Base-by-base conservation (phyloP, 306 rosid species). In the Quillaja saponaria region DNA sequence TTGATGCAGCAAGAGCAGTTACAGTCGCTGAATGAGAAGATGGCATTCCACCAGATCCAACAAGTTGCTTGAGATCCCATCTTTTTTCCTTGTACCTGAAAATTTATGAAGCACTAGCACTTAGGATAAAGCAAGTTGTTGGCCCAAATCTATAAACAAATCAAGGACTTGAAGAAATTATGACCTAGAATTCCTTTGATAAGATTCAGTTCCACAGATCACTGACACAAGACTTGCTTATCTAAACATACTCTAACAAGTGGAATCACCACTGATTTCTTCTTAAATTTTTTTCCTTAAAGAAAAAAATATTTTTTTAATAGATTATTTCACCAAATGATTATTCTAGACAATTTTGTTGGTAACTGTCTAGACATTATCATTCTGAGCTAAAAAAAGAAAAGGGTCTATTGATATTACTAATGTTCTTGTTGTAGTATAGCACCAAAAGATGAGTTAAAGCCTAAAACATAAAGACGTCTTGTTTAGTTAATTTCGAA, bases 11-110 rank as follows among this genome's bases (percentile, higher is more conserved):
- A 61, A 89, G 88, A 80, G 99, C 95, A 63, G 95, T 83, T 10
- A 92, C 96, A 53, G 99, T 87, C 0, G 99, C 78, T 15, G 99
- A 92, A 92, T 92, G 99, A 50, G 99, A 92, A 1, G 99, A 92
- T 7, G 99, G 99, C 99, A 92, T 92, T 78, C 99, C 99, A 7
- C 99, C 99, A 17, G 99, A 92, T 63, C 95, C 99, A 64, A 89
- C 12, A 10, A 92, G 85, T 66, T 72, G 81, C 80, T 89, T 92
- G 18, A 81, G 75, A 83, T 92, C 99, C 99, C 97, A 92, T 77
- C 85, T 71, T 71, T 75, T 87, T 76, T 92, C 96, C 74, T 78
- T 89, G 74, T 81, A 89, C 99, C 99, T 92, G 67, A 53, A 69
- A 67, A 78, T 73, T 66, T 47, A 70, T 55, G 56, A 69, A 82